phyloP scores from a whole-genome alignment of 176 grass and related monocot species.

The maize (Zea mays) region Zm-B73-REFERENCE-NAM-5.0 NC_050096.1:3798001-3798500 shows the following conservation, averaged over 20 bases:
- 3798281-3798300: neutral
- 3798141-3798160: neutral
- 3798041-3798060: neutral
- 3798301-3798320: constrained; percentile 2
- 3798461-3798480: neutral
- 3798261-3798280: constrained; percentile 12
- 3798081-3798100: no score
- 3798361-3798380: neutral
- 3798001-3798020: neutral
- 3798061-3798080: neutral
- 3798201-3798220: neutral
- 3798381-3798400: neutral
- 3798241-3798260: neutral
- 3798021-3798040: neutral
- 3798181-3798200: constrained; percentile 12
- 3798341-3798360: constrained; percentile 33
- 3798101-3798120: neutral
- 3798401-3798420: neutral
- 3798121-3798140: neutral
- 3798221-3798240: neutral
- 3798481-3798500: neutral
- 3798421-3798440: neutral
- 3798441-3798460: neutral
- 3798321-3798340: constrained; percentile 30
- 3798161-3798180: constrained; percentile 22